Conservation (phyloP, 139 green algal genomes). For the Trebouxia sp. region DNA sequence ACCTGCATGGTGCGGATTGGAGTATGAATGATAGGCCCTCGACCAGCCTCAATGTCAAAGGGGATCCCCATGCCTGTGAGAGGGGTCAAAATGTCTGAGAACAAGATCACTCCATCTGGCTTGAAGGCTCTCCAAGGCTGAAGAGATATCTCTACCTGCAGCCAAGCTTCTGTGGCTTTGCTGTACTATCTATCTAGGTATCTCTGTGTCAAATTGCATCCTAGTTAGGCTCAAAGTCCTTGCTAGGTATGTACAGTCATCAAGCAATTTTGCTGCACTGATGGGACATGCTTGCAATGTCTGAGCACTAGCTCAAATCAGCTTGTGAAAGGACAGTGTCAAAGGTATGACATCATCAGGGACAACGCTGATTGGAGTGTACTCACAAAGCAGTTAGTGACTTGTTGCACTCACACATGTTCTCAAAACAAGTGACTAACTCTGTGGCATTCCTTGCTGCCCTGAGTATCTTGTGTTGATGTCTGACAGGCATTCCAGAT, state of each 20-base stretch:
- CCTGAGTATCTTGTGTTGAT: neutral
- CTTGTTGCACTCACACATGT: neutral
- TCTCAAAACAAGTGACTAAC: slow-evolving; percentile 78
- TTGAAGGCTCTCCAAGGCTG: slow-evolving; percentile 93
- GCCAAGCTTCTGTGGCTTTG: neutral
- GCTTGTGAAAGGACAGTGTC: too few relatives aligned
- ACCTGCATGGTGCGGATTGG: slow-evolving; percentile 90
- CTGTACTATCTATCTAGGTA: neutral
- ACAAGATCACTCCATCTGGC: slow-evolving; percentile 95
- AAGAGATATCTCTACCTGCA: slow-evolving; percentile 86
- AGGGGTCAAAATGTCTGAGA: slow-evolving; percentile 93
- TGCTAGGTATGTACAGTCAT: neutral
- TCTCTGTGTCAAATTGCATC: neutral
- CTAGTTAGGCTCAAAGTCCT: neutral
- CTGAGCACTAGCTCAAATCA: neutral
- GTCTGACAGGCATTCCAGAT: neutral
- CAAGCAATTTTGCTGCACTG: neutral
- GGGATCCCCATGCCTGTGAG: slow-evolving; percentile 95
- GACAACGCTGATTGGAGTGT: neutral
- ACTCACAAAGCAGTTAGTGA: too few relatives aligned
- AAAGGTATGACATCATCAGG: neutral
- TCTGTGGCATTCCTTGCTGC: slow-evolving; percentile 71
- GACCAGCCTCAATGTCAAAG: slow-evolving; percentile 87
- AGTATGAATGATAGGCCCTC: slow-evolving; percentile 86
- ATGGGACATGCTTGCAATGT: neutral